A percentile compares a stretch with the other conserved stretches of the same genome.
Evolutionary conservation across 305 asterid species (phyloP).

Genomic region (Petunia hybrid): DNA sequence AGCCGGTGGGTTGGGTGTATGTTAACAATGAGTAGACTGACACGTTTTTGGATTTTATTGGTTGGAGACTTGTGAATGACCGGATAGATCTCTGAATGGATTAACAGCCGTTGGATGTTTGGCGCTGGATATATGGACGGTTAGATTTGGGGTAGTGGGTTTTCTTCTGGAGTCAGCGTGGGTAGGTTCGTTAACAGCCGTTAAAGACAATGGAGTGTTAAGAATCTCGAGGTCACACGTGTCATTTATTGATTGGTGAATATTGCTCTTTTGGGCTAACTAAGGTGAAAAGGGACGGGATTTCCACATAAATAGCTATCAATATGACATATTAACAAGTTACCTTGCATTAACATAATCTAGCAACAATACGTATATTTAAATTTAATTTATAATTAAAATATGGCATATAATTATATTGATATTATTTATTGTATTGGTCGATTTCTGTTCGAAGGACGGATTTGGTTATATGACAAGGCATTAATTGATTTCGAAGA

Average conservation of each 20-base stretch:
- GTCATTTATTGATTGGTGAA: not conserved
- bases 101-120: not conserved
- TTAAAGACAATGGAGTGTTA: not conserved
- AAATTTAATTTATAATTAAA: too few species aligned
- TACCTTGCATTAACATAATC: too few species aligned
- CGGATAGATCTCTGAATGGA: not conserved
- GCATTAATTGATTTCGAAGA: too few species aligned
- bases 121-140: not conserved
- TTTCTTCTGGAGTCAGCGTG: not conserved
- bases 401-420: too few species aligned
- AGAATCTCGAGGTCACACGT: not conserved
- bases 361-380: too few species aligned
- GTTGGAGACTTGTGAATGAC: not conserved
- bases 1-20: not conserved
- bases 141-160: not conserved
- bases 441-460: too few species aligned
- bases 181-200: not conserved
- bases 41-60: not conserved
- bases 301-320: too few species aligned
- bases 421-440: too few species aligned
- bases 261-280: not conserved
- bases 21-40: not conserved
- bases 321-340: too few species aligned
- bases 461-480: too few species aligned
- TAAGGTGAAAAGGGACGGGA: not conserved